A percentile compares a stretch with the other conserved stretches of the same genome.
Conservation (phyloP, 768 basidiomycete genomes). For the Mrakia hoshinonis region DNA sequence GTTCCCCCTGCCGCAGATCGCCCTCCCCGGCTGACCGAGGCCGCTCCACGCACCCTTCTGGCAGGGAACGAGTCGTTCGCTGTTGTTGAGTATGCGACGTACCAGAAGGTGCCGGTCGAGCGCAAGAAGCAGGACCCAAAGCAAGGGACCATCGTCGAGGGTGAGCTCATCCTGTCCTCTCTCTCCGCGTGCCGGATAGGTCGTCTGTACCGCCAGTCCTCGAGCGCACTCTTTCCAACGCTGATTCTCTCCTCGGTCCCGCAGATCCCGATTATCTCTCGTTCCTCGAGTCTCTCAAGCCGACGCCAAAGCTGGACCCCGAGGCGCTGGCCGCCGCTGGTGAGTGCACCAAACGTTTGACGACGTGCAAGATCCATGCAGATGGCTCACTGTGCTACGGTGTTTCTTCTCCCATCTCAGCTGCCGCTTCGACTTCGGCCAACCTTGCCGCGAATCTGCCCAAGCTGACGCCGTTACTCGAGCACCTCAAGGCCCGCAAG, state of each 20-base stretch:
- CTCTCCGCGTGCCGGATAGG: too few relatives aligned
- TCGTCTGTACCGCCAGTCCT: too few relatives aligned
- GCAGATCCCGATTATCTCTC: conserved; percentile 42
- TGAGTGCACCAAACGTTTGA: conserved; percentile 18
- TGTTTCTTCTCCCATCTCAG: background rate
- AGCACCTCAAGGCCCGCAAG: conserved; percentile 81
- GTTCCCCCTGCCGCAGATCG: background rate
- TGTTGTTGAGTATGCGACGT: conserved; percentile 88
- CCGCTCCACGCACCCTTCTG: too few relatives aligned
- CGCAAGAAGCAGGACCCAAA: conserved; percentile 72
- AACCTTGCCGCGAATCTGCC: conserved; percentile 40
- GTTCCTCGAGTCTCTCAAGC: conserved; percentile 66
- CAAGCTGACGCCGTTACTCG: conserved; percentile 82
- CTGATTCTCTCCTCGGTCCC: background rate
- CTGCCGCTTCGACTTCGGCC: background rate
- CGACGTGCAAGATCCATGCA: too few relatives aligned
- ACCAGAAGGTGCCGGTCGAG: conserved; percentile 68
- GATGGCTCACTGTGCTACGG: too few relatives aligned
- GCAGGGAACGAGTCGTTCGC: conserved; percentile 79
- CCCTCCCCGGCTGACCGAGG: background rate
- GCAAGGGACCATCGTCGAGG: conserved; percentile 82
- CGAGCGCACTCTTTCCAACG: conserved; percentile 2
- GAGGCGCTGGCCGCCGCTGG: conserved; percentile 45
- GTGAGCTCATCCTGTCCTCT: conserved; percentile 44
- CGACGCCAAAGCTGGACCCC: conserved; percentile 41